A percentile compares a stretch with the other conserved stretches of the same genome.
Conservation (phyloP, 2,329 filamentous ascomycete genomes). For the Fusarium robinianum region DNA sequence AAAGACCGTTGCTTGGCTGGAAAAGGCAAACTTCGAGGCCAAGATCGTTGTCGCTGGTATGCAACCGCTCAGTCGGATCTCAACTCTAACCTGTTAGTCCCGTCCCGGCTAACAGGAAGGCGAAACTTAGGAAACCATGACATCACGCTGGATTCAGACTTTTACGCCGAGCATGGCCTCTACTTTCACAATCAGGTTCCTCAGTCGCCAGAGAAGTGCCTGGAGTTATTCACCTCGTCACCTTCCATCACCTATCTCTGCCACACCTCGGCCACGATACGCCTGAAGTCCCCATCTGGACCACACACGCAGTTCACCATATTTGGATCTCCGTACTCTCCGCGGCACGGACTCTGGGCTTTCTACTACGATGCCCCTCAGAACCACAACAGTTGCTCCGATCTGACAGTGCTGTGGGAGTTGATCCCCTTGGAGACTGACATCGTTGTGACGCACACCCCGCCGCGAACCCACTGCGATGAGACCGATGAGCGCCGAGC, state of each 20-base stretch:
- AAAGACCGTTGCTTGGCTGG: constrained; percentile 68
- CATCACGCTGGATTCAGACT: constrained; percentile 68
- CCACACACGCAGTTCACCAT: constrained; percentile 65
- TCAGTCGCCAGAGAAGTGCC: constrained; percentile 59
- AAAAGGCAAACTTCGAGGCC: constrained; percentile 67
- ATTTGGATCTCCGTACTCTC: constrained; percentile 73
- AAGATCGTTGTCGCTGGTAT: constrained; percentile 73
- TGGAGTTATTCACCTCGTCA: constrained; percentile 57
- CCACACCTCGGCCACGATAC: constrained; percentile 59
- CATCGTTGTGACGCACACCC: constrained; percentile 73
- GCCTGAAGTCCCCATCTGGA: constrained; percentile 57
- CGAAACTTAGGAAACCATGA: constrained; percentile 71
- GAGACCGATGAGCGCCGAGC: constrained; percentile 44
- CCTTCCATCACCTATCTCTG: constrained; percentile 66
- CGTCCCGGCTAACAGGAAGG: constrained; percentile 12
- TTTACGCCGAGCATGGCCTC: constrained; percentile 58
- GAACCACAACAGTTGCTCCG: constrained; percentile 17
- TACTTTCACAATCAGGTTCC: constrained; percentile 61
- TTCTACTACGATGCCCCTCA: constrained; percentile 61
- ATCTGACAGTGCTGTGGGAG: constrained; percentile 59
- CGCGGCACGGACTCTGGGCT: constrained; percentile 62
- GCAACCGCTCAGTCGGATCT: too few relatives aligned
- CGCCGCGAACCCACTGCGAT: constrained; percentile 65
- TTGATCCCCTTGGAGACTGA: constrained; percentile 65
- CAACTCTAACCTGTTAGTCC: not conserved